A percentile compares a stretch with the other conserved stretches of the same genome.
These are phyloP conservation scores for Saccharomycopsis hybrid DNA, from an alignment of 1,139 yeast genomes.

Conservation along the genomic window DNA sequence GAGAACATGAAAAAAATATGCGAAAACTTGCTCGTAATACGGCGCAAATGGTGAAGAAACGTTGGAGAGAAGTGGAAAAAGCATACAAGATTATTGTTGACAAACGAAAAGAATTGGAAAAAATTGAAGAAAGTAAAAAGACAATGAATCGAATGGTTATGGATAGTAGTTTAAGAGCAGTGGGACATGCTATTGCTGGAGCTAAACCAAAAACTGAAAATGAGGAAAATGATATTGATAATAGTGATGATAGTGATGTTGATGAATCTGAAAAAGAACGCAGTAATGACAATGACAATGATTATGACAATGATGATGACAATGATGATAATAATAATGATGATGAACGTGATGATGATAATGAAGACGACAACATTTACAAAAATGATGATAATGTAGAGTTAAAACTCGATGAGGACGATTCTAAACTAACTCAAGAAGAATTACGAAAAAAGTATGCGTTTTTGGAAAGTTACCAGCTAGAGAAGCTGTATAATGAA, in stretches of 20 bases:
- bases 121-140: conserved; percentile 66
- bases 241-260: conserved; percentile 38
- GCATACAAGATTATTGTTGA: conserved; percentile 51
- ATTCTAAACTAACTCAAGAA: conserved; percentile 15
- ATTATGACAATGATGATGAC: conserved; percentile 21
- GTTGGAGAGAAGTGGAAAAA: conserved; percentile 88
- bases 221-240: conserved; percentile 38
- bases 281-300: no score
- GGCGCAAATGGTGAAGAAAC: conserved; percentile 76
- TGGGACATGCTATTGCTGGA: conserved; percentile 32
- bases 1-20: conserved; percentile 64
- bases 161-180: conserved; percentile 30
- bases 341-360: conserved; percentile 12
- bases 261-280: conserved; percentile 8
- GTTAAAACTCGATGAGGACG: conserved; percentile 8
- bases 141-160: conserved; percentile 37
- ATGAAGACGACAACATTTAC: background rate
- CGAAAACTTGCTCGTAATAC: conserved; percentile 70
- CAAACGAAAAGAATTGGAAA: conserved; percentile 42
- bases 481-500: background rate
- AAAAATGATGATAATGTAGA: no score
- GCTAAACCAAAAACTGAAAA: conserved; percentile 45
- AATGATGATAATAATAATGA: conserved; percentile 12
- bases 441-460: conserved; percentile 16
- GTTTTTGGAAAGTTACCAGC: conserved; percentile 23